These are phyloP conservation scores for Lactarius akahatsu DNA, from an alignment of 768 basidiomycete species.

Conservation along the genomic window DNA sequence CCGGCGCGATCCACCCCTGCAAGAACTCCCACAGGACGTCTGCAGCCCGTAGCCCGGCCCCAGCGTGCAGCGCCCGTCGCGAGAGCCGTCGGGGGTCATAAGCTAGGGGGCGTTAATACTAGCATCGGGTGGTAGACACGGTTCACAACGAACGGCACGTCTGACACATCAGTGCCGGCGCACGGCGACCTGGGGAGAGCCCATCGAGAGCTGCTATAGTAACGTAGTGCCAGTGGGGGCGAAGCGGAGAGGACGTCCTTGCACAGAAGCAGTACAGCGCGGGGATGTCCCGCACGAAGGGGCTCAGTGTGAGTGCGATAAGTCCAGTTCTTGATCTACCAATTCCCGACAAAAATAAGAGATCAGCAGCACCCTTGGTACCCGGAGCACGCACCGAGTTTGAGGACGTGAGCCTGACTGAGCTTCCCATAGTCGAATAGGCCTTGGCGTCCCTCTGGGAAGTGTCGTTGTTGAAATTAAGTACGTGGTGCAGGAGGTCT, in stretches of 20 bases:
- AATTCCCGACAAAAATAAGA: background rate
- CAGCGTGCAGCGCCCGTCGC: background rate
- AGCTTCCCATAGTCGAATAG: slow-evolving; percentile 44
- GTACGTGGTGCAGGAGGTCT: no score
- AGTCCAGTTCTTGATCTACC: no score
- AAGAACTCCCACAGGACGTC: slow-evolving; percentile 37
- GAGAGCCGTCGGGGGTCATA: no score
- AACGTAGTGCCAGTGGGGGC: background rate
- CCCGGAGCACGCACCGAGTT: slow-evolving; percentile 55
- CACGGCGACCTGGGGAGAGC: background rate
- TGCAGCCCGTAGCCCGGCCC: slow-evolving; percentile 28
- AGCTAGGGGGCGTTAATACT: background rate
- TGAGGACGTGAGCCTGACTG: slow-evolving; percentile 53
- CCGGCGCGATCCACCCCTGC: slow-evolving; percentile 30
- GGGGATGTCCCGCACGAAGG: slow-evolving; percentile 26
- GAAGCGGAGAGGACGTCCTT: slow-evolving; percentile 19
- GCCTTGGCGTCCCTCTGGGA: no score
- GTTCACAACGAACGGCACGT: background rate
- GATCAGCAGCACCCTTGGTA: slow-evolving; percentile 7
- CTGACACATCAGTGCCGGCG: background rate
- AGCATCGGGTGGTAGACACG: background rate
- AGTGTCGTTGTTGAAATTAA: no score
- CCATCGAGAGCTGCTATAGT: slow-evolving; percentile 22
- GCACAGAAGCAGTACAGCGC: slow-evolving; percentile 26
- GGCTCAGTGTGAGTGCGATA: slow-evolving; percentile 12